Evolutionary conservation across 139 green algal genomes (phyloP), one percentile per base, ranked within the genome.

Genomic region (Raphidocelis subcapitata): DNA sequence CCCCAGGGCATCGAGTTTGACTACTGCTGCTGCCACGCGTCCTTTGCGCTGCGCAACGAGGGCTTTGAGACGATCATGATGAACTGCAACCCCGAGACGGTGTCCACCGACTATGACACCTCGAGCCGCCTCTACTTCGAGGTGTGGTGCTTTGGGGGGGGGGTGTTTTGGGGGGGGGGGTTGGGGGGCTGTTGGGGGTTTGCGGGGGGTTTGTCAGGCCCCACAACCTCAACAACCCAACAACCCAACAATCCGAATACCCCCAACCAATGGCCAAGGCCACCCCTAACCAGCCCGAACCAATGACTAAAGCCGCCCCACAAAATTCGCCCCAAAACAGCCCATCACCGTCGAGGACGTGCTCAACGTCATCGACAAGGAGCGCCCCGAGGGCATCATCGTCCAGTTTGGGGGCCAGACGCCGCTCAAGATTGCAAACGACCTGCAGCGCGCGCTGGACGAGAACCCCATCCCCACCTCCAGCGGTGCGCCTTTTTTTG

Each of bases 11-110:
- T 99, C 65, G 96, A 99, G 87, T 99, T 99, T 62, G 96, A 99
- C 85, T 99, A 99, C 91, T 99, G 96, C 93, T 99, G 96, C 88
- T 99, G 96, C 84, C 96, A 99, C 74, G 96, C 96, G 10, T 96
- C 93, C 3, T 99, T 97, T 81, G 85, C 93, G 2, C 89, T 99
- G 55, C 62, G 87, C 33, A 86, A 90, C 20, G 87, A 84, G 57
- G 92, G 95, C 21, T 99, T 91, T 79, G 96, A 99, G 81, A 99
- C 96, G 35, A 99, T 99, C 87, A 99, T 99, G 96, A 96, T 99
- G 93, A 99, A 99, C 87, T 93, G 83, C 85, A 99, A 99, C 88
- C 96, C 96, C 0, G 96, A 99, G 89, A 99, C 96, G 4, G 96
- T 99, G 29, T 96, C 90, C 28, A 97, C 92, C 16, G 96, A 99